These are phyloP conservation scores for Arthrobotrys conoides DNA, from an alignment of 2,329 filamentous ascomycete genomes.

Conservation along the genomic window DNA sequence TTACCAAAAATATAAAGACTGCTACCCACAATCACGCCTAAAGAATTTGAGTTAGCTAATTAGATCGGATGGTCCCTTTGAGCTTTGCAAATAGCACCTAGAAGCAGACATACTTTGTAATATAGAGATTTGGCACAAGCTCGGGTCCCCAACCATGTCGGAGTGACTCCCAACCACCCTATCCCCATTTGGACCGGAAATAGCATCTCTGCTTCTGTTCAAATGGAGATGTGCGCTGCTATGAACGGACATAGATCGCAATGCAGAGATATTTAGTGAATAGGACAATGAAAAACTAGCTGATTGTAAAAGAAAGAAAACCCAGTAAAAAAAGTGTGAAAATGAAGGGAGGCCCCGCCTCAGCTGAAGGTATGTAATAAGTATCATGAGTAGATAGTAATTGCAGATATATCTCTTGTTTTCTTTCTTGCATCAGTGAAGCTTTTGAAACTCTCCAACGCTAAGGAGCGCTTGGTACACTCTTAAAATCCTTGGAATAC, in stretches of 20 bases:
- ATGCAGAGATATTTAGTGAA: neutral
- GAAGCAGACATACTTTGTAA: slow-evolving; percentile 9
- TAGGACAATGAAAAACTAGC: neutral
- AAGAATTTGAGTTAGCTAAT: neutral
- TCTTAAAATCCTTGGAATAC: neutral
- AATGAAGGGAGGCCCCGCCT: neutral
- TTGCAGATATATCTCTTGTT: neutral
- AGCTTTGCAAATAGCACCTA: neutral
- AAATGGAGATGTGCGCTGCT: neutral
- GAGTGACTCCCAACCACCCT: no score
- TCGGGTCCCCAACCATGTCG: no score
- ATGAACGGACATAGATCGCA: neutral
- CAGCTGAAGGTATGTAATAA: neutral
- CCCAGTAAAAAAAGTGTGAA: neutral
- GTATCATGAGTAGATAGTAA: neutral
- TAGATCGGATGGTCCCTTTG: neutral
- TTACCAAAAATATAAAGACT: slow-evolving; percentile 28
- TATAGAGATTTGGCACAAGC: slow-evolving; percentile 1
- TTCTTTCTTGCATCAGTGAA: neutral
- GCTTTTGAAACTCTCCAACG: neutral
- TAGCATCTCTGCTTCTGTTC: neutral
- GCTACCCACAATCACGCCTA: slow-evolving; percentile 9
- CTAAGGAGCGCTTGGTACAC: neutral
- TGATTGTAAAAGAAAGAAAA: neutral
- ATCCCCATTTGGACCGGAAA: neutral